Base-by-base conservation (phyloP, 768 basidiomycete species). In the Lanmaoa pseudosensibilis region DNA sequence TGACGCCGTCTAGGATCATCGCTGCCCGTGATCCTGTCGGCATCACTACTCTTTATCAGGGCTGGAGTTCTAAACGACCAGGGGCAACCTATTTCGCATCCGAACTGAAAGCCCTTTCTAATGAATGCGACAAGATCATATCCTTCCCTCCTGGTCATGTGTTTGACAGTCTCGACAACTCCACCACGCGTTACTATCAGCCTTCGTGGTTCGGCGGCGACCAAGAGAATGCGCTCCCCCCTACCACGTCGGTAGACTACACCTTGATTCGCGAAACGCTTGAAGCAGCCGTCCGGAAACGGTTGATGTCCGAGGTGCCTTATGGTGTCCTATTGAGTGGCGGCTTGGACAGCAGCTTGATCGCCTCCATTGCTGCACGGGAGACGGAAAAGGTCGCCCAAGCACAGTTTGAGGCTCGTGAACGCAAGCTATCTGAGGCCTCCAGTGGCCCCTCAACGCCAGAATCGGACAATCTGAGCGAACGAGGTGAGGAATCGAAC, bases 21-120 rank as follows among this genome's bases (percentile, higher is more conserved):
- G 97, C 95, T 57, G 94, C 94, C 5, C 90, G 97, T 37, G 97
- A 99, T 70, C 94, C 97, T 25, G 87, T 99, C 67, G 97, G 97
- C 23, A 93, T 98, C 71, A 98, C 97, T 49, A 98, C 97, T n/a
- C 80, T 99, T 10, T 99, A 98, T 74, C 94, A 96, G 76, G 97
- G 97, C 40, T 94, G 90, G 90, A 85, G 79, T 74, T 93, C 93
- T 1, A 81, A 83, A 40, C 78, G 80, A 30, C 95, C 96, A 6
- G 90, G 88, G 39, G 84, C 83, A 37, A 83, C 90, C 50, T 98
- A 85, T 76, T 99, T 99, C 70, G 86, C 97, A 4, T 98, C 95
- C 2, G 97, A 99, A 75, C 86, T 99, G 68, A 99, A 99, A 70
- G 85, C 92, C 4, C 79, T 99, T 59, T 73, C 82, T 60, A 87